phyloP scores from a whole-genome alignment of 176 grass and related monocot genomes.

The Aegilops bicornis region DNA sequence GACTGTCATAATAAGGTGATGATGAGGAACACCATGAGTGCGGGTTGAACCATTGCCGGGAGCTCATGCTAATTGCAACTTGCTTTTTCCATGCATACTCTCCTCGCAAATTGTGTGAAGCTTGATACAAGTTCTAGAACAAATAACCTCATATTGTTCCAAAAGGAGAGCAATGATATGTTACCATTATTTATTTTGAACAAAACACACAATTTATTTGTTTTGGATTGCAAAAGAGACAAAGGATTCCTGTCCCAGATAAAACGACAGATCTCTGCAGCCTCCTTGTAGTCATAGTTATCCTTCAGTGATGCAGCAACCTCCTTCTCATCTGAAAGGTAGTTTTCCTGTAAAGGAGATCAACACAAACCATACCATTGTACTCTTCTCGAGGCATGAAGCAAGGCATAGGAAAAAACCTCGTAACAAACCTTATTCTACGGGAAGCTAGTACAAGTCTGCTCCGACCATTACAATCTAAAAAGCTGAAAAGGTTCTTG shows the following conservation, averaged over 20 bases:
- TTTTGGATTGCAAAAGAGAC: background rate
- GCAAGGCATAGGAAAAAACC: background rate
- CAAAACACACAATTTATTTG: no score
- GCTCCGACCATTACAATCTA: slow-evolving; percentile 69
- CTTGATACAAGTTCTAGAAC: no score
- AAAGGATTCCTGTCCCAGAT: background rate
- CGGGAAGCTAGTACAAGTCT: slow-evolving; percentile 65
- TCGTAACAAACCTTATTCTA: slow-evolving; percentile 58
- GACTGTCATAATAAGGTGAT: no score
- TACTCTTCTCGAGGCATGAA: background rate
- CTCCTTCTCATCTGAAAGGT: slow-evolving; percentile 49
- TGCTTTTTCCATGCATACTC: no score
- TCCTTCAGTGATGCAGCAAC: slow-evolving; percentile 13
- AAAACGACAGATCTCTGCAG: background rate
- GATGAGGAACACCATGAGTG: no score
- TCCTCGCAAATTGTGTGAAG: no score
- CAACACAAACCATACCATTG: background rate
- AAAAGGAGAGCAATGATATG: no score
- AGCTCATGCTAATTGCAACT: no score
- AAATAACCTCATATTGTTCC: no score
- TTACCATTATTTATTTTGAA: no score
- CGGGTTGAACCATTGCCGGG: no score
- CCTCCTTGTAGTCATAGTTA: background rate
- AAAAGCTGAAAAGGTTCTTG: slow-evolving; percentile 69
- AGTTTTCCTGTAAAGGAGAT: slow-evolving; percentile 56